phyloP scores from a whole-genome alignment of 179 eudicot genomes.

The Dionaea muscipula region DNA sequence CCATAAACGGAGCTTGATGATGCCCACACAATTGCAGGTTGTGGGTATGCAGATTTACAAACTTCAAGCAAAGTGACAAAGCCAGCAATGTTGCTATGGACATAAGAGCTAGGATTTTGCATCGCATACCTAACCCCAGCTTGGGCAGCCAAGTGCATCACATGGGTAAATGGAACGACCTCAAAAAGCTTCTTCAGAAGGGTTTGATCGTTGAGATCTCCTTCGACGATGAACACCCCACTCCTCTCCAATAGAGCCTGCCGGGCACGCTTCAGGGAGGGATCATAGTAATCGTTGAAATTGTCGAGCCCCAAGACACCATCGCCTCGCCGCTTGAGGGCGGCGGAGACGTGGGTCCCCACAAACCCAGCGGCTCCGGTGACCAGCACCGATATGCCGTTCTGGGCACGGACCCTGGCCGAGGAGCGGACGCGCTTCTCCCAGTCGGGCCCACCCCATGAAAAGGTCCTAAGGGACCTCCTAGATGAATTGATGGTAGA shows the following conservation, averaged over 20 bases:
- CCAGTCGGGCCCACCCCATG: conserved; percentile 29
- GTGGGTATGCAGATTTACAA: conserved; percentile 20
- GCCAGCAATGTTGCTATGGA: conserved; percentile 26
- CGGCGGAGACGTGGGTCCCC: conserved; percentile 28
- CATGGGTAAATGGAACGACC: conserved; percentile 22
- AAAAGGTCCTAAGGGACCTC: conserved; percentile 1
- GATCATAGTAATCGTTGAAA: conserved; percentile 27
- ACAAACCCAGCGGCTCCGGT: conserved; percentile 41
- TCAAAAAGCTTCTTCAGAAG: conserved; percentile 19
- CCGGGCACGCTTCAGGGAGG: conserved; percentile 20
- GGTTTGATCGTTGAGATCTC: conserved; percentile 18
- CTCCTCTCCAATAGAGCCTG: conserved; percentile 25
- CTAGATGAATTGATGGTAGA: conserved; percentile 10
- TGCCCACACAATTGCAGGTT: conserved; percentile 25
- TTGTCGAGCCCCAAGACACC: conserved; percentile 32
- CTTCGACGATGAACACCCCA: conserved; percentile 25
- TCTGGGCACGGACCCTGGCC: conserved; percentile 17
- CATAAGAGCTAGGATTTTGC: conserved; percentile 24
- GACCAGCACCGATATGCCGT: conserved; percentile 26
- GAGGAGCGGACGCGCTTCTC: conserved; percentile 26
- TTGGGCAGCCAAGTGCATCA: conserved; percentile 27
- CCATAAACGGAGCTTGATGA: conserved; percentile 28
- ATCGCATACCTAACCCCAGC: conserved; percentile 29
- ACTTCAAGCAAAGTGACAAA: conserved; percentile 21
- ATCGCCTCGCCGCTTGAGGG: conserved; percentile 34